Evolutionary conservation across 2,329 filamentous ascomycete genomes (phyloP), one percentile per base, ranked within the genome.

Genomic region (Gnomoniopsis smithogilvyi): DNA sequence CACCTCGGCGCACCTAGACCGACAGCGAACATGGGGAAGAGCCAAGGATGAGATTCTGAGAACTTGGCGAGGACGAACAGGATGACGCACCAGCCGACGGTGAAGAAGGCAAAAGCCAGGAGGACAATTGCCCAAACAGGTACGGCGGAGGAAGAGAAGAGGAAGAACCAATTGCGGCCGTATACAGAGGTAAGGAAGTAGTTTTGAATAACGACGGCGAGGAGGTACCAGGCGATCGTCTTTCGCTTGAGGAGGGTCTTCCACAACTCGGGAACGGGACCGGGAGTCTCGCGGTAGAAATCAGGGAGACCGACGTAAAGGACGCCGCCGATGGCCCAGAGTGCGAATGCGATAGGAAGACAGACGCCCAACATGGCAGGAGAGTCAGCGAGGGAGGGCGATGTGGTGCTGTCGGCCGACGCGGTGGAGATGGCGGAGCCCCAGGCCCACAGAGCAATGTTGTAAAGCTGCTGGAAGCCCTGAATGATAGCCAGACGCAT

Each of bases 161-260:
- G 78, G 73, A 82, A 89, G 46, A 75, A 74, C 86, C 86, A 89
- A 69, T 87, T 88, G 54, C 86, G 80, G 46, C 86, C 86, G 66
- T 88, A 89, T 1, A 83, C 84, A 0, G 86, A 80, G 24, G 82
- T 84, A 30, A 89, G 77, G 73, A 85, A 89, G 77, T 86, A 87
- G 70, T 89, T 89, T 67, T 88, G 85, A 34, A 88, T 71, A 59
- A 87, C 74, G 46, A 88, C 82, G 3, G 82, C 80, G 59, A 85
- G 72, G 70, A 88, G 84, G 73, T 87, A 88, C 86, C 86, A 89
- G 14, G 86, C 74, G 48, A 88, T 80, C 61, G 88, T 84, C 71
- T 87, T 87, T 60, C 86, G 81, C 50, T 84, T 78, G 62, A 81
- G 76, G 8, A 88, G 76, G 2, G 84, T 82, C 55, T 75, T 78